Conservation (phyloP, 2,329 filamentous ascomycete species). For the Pseudophaeomoniella oleicola region DNA sequence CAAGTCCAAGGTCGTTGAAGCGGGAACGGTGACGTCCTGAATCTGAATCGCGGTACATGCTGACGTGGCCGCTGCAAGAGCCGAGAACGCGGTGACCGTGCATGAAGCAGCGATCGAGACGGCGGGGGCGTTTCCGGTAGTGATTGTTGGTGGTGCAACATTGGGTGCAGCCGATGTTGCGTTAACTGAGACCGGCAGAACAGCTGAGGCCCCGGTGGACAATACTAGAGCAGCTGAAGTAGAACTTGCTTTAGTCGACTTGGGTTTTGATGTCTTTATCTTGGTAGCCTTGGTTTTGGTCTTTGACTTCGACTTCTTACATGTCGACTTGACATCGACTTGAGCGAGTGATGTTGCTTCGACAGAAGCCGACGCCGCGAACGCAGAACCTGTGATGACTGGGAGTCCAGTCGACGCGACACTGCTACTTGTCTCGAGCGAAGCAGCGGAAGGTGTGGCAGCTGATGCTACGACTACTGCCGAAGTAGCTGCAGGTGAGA, state of each 20-base stretch:
- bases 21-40: conserved; percentile 23
- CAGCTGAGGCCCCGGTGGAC: background rate
- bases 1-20: conserved; percentile 24
- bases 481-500: background rate
- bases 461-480: background rate
- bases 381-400: background rate
- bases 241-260: no score
- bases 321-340: no score
- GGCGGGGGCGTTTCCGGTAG: background rate
- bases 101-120: conserved; percentile 7
- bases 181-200: background rate
- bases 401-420: background rate
- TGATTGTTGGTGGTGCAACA: background rate
- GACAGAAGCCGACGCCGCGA: background rate
- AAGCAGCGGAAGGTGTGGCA: background rate
- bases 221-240: background rate
- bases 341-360: no score
- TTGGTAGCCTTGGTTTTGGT: no score
- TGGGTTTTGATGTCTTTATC: no score
- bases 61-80: conserved; percentile 21
- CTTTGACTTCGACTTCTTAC: no score
- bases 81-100: conserved; percentile 14
- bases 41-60: conserved; percentile 28
- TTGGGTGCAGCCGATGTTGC: background rate
- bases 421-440: background rate